Evolutionary conservation across 2,329 filamentous ascomycete genomes (phyloP).

Genomic region (Beauveria asiatica): DNA sequence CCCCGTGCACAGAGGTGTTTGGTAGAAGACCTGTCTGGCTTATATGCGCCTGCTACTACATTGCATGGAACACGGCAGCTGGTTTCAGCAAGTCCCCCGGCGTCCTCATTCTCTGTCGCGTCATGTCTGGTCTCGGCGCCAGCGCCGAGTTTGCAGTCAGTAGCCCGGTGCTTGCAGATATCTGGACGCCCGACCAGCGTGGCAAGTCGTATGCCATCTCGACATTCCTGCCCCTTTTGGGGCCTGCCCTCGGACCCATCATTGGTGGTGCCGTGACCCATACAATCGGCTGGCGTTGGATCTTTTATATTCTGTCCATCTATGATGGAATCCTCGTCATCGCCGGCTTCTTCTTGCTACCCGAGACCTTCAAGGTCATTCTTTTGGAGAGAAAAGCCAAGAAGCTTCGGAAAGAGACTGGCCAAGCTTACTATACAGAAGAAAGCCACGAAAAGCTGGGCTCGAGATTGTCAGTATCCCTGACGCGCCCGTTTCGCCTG

Average conservation of each 20-base stretch:
- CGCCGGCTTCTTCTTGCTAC: conserved; percentile 41
- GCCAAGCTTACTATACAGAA: not conserved
- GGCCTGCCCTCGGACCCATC: conserved; percentile 59
- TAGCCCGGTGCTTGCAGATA: conserved; percentile 29
- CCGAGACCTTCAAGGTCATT: conserved; percentile 54
- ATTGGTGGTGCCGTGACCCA: conserved; percentile 57
- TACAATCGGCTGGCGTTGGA: conserved; percentile 58
- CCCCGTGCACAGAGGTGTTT: conserved; percentile 25
- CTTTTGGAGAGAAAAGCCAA: conserved; percentile 33
- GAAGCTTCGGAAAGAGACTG: not conserved
- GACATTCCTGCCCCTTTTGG: conserved; percentile 32
- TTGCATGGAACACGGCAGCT: conserved; percentile 28
- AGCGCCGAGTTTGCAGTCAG: conserved; percentile 23
- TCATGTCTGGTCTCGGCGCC: conserved; percentile 20
- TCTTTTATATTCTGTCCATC: conserved; percentile 59
- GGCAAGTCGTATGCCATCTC: conserved; percentile 28
- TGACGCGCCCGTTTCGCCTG: conserved; percentile 23
- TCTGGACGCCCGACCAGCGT: conserved; percentile 26
- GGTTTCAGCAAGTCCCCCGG: conserved; percentile 22
- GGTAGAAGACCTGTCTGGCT: conserved; percentile 28
- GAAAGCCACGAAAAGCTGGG: not conserved
- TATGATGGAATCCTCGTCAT: conserved; percentile 45
- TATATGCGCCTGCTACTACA: conserved; percentile 23
- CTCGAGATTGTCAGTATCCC: not conserved
- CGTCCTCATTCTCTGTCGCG: conserved; percentile 23